A percentile compares a stretch with the other conserved stretches of the same genome.
phyloP scores from a whole-genome alignment of 2,329 filamentous ascomycete genomes.

The Stenocarpella maydis region DNA sequence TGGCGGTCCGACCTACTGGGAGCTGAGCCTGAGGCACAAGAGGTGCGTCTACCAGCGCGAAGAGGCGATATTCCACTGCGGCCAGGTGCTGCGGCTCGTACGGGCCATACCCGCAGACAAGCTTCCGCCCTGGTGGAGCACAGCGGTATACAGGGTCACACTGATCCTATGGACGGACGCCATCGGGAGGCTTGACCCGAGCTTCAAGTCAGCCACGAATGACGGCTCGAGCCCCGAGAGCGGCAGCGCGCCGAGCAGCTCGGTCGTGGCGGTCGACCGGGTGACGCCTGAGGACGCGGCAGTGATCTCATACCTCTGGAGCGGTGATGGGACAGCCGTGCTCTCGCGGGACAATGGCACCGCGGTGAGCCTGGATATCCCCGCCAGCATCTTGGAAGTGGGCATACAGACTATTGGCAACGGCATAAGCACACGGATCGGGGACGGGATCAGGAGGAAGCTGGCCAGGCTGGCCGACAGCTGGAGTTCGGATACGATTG shows the following conservation, averaged over 20 bases:
- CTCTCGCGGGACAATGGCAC: constrained; percentile 47
- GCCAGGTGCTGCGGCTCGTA: constrained; percentile 70
- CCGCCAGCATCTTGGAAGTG: constrained; percentile 50
- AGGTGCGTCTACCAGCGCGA: constrained; percentile 70
- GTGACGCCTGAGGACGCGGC: constrained; percentile 49
- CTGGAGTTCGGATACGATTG: constrained; percentile 47
- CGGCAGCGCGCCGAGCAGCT: neutral
- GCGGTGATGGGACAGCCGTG: constrained; percentile 47
- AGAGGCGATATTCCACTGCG: constrained; percentile 72
- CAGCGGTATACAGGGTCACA: constrained; percentile 72
- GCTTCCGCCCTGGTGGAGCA: constrained; percentile 76
- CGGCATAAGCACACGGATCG: constrained; percentile 52
- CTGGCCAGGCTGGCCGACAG: constrained; percentile 48
- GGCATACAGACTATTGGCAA: constrained; percentile 50
- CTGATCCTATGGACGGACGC: constrained; percentile 71
- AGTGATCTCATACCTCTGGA: constrained; percentile 50
- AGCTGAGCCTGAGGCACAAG: constrained; percentile 63
- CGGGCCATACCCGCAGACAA: constrained; percentile 66
- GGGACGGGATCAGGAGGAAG: constrained; percentile 56
- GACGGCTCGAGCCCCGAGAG: constrained; percentile 17
- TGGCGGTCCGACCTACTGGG: constrained; percentile 53
- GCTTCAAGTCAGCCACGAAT: constrained; percentile 44
- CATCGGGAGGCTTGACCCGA: constrained; percentile 57
- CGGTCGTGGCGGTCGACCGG: constrained; percentile 49
- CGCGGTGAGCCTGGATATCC: constrained; percentile 48